Evolutionary conservation across 2,329 filamentous ascomycete genomes (phyloP), one percentile per base, ranked within the genome.

Genomic region (Aspergillus fructus): DNA sequence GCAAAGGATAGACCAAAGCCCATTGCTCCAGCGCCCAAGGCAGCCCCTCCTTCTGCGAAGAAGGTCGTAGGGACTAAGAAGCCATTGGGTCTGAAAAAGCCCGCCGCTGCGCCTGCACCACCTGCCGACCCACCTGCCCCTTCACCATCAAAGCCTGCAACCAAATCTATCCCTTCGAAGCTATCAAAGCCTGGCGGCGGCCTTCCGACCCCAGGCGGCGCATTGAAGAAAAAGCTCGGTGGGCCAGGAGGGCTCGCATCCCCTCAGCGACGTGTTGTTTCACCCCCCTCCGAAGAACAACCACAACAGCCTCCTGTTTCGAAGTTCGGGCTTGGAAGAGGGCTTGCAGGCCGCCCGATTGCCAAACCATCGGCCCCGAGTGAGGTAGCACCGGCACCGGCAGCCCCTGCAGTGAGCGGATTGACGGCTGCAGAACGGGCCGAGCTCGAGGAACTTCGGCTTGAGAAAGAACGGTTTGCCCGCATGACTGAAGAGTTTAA

Each of bases 1-100:
- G 89, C 91, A 27, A 96, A 94, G 71, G 91, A 92, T 71, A 96
- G 96, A 76, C 93, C 93, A 0, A 97, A 97, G 78, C 84, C 91
- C 17, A 80, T 81, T 37, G 78, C 82, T 50, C 79, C 83, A 23
- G 85, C 86, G 8, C 83, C 91, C 2, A 83, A 83, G 64, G 73
- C 79, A 17, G 78, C 81, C 42, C 76, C 83, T 37, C 55, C 55
- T 2, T 82, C 84, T 39, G 81, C 81, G 5, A 86, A 83, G 68
- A 85, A 83, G 68, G 73, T 78, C 24, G 76, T 79, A 17, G 76
- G 76, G 21, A 79, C 74, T 41, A 86, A 83, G 68, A 85, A 84
- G 64, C 73, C 75, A 12, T 67, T 77, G 39, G 79, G 75, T 11
- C 65, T 74, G 47, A 83, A 83, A 66, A 83, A 81, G 62, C 71